Base-by-base conservation (phyloP, 1,139 yeast species). In the Sugiyamaella paludigena region DNA sequence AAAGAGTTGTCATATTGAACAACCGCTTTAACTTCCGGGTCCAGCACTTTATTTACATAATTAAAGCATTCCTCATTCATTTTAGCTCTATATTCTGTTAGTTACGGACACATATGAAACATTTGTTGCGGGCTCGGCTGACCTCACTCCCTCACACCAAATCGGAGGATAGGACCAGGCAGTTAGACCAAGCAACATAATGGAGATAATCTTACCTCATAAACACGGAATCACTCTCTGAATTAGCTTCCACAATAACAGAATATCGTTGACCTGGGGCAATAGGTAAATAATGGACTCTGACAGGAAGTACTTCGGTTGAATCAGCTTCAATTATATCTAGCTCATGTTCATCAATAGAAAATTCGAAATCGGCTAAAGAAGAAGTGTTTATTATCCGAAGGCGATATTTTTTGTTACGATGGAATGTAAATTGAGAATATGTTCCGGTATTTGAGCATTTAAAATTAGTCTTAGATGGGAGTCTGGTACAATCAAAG, bases 181-280 rank as follows among this genome's bases (percentile, higher is more conserved):
- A 31, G 12, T 12, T 7, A 27, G 29, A 19, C 31, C 41, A 7
- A 7, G 13, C 12, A 38, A 16, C n/a, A n/a, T n/a, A n/a, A n/a
- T n/a, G n/a, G n/a, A 11, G 31, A 3, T 19, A 19, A 19, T 19
- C 24, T 19, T 19, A 19, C 24, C 24, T 33, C 52, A 58, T 47
- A 12, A 41, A 46, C 12, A 52, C 52, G n/a, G 43, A 36, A 7
- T 29, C 34, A 26, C 69, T 67, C 46, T 70, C 68, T 68, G 45
- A 49, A 19, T 19, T 19, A 1, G 59, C 58, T n/a, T 67, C 69
- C 26, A 83, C 58, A 51, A 81, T 65, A 1, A 80, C 80, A 3
- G 84, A 78, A 64, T 84, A 84, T 60, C 95, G 75, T 69, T 87
- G 95, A 12, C 91, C 95, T 28, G 83, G 84, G 1, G 88, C 78